These are phyloP conservation scores for Postia placenta DNA, from an alignment of 768 basidiomycete species.

Conservation along the genomic window DNA sequence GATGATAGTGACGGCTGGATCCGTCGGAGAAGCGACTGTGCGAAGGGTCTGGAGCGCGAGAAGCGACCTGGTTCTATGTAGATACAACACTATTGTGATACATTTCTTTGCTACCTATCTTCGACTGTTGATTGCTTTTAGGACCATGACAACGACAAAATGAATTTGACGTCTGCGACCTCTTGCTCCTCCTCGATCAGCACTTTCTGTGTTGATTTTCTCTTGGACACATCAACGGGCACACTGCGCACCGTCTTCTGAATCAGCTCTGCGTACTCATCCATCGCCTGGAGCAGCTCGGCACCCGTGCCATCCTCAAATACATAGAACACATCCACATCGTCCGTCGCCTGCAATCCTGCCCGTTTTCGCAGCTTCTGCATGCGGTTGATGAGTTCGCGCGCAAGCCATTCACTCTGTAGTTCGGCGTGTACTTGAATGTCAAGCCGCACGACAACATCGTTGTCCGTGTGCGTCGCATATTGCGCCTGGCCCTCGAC, in stretches of 20 bases:
- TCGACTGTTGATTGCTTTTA: conserved; percentile 23
- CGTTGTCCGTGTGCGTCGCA: conserved; percentile 85
- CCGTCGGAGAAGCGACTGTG: no score
- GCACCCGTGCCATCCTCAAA: conserved; percentile 66
- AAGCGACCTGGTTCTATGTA: no score
- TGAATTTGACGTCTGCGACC: conserved; percentile 72
- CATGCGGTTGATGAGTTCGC: conserved; percentile 87
- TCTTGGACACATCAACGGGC: conserved; percentile 54
- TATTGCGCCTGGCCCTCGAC: conserved; percentile 38
- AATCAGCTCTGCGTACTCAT: conserved; percentile 63
- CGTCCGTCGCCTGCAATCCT: conserved; percentile 91
- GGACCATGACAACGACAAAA: conserved; percentile 56
- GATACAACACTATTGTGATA: conserved; percentile 25
- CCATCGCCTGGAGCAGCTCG: conserved; percentile 60
- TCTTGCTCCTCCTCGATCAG: conserved; percentile 87
- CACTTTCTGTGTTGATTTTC: conserved; percentile 40
- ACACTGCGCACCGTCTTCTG: conserved; percentile 67
- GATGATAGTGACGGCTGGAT: no score
- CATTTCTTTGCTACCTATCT: conserved; percentile 19
- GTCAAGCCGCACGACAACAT: conserved; percentile 92
- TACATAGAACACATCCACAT: conserved; percentile 80
- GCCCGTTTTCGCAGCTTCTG: conserved; percentile 96
- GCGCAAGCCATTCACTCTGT: conserved; percentile 79
- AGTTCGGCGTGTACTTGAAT: conserved; percentile 83
- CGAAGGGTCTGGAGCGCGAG: no score